Conservation (phyloP, 805 yeast genomes). For the Yarrowia sp. region DNA sequence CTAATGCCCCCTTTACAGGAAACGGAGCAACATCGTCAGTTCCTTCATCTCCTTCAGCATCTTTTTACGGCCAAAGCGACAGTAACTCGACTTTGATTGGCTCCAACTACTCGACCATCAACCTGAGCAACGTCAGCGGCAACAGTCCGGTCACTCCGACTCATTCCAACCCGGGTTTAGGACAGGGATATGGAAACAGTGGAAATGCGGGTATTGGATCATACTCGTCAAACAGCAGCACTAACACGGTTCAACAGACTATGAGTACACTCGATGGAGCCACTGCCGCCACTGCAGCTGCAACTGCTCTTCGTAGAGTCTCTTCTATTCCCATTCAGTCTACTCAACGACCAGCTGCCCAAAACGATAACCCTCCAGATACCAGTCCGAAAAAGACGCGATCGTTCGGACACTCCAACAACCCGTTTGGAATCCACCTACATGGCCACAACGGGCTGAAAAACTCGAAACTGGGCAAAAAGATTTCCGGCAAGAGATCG, state of each 20-base stretch:
- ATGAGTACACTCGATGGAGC: constrained; percentile 6
- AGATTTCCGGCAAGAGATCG: constrained; percentile 15
- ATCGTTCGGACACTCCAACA: constrained; percentile 6
- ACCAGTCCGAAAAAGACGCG: constrained; percentile 1
- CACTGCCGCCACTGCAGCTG: constrained; percentile 25
- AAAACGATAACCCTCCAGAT: background rate
- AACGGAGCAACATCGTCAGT: background rate
- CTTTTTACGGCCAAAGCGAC: constrained; percentile 17
- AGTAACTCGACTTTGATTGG: constrained; percentile 3
- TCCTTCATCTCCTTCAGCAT: constrained; percentile 2
- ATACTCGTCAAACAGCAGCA: background rate
- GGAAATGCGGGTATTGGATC: background rate
- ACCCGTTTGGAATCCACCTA: constrained; percentile 14
- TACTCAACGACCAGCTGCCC: background rate
- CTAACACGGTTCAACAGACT: background rate
- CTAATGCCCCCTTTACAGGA: background rate
- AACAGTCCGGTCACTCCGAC: background rate
- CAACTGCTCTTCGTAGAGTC: constrained; percentile 13
- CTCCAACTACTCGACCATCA: constrained; percentile 10
- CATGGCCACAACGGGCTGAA: constrained; percentile 17
- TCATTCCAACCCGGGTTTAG: constrained; percentile 6
- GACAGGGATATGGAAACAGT: background rate
- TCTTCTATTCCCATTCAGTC: constrained; percentile 19
- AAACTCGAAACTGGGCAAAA: constrained; percentile 19
- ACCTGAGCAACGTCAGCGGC: constrained; percentile 6